These are phyloP conservation scores for Peltaster fructicola DNA, from an alignment of 2,329 filamentous ascomycete genomes.

Conservation along the genomic window DNA sequence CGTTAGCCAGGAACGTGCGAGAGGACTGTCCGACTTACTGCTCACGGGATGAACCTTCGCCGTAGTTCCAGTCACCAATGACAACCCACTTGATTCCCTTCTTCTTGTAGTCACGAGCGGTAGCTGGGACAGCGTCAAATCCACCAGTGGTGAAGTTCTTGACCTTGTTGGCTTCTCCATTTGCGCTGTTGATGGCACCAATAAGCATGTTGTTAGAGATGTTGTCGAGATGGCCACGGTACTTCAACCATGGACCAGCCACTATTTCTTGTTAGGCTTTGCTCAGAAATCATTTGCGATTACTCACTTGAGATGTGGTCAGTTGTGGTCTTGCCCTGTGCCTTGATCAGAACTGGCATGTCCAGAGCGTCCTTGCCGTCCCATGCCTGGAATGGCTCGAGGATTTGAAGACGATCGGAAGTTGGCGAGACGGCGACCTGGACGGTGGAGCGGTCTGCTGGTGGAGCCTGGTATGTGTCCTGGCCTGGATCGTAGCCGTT, in stretches of 20 bases:
- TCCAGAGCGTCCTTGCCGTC: conserved; percentile 75
- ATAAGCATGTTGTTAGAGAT: conserved; percentile 99
- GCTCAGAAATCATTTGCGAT: conserved; percentile 47
- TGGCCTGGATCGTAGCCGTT: conserved; percentile 78
- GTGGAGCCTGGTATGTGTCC: conserved; percentile 93
- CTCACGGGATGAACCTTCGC: conserved; percentile 93
- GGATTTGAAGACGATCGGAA: conserved; percentile 86
- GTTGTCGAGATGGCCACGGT: conserved; percentile 97
- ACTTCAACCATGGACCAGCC: conserved; percentile 95
- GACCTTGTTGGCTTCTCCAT: conserved; percentile 94
- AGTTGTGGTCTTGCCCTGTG: conserved; percentile 87
- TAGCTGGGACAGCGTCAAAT: conserved; percentile 75
- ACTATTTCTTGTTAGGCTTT: conserved; percentile 21
- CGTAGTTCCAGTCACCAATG: conserved; percentile 98
- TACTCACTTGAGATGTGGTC: conserved; percentile 75
- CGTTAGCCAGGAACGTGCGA: too few species aligned
- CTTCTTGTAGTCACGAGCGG: conserved; percentile 95
- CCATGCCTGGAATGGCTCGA: conserved; percentile 74
- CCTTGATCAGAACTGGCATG: conserved; percentile 90
- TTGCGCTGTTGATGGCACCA: conserved; percentile 87
- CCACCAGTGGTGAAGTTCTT: conserved; percentile 75
- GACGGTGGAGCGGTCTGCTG: conserved; percentile 55
- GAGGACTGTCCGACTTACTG: too few species aligned
- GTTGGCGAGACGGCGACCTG: conserved; percentile 68
- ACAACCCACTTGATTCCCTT: conserved; percentile 95